phyloP scores from a whole-genome alignment of 2,329 filamentous ascomycete species.

The Diplodia scrobiculata region DNA sequence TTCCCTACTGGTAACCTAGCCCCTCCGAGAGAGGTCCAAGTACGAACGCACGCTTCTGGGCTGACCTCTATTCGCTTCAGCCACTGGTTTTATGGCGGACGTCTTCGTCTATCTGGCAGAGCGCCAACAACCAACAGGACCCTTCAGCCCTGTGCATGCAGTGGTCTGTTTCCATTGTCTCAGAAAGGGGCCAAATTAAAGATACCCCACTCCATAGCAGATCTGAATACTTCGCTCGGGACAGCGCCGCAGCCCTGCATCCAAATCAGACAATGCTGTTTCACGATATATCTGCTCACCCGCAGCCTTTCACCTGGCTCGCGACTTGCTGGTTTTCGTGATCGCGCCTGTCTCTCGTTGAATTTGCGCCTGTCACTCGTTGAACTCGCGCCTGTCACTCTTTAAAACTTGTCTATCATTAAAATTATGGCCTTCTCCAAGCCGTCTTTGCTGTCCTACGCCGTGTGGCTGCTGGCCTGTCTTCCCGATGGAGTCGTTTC shows the following conservation, averaged over 20 bases:
- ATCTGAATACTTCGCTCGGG: slow-evolving; percentile 20
- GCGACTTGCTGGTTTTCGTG: slow-evolving; percentile 32
- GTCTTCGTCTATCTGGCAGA: not conserved
- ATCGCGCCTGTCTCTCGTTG: not conserved
- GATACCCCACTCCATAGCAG: slow-evolving; percentile 21
- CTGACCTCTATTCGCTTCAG: not conserved
- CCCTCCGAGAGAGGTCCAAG: too few relatives aligned
- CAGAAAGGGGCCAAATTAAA: slow-evolving; percentile 27
- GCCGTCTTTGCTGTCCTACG: not conserved
- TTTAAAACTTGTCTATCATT: not conserved
- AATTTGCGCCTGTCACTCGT: not conserved
- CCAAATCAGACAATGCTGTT: not conserved
- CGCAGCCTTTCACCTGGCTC: slow-evolving; percentile 31
- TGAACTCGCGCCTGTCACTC: not conserved
- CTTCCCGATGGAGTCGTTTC: slow-evolving; percentile 29
- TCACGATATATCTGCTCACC: slow-evolving; percentile 17
- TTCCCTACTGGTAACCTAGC: not conserved
- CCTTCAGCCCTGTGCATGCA: slow-evolving; percentile 5
- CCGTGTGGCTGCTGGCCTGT: slow-evolving; percentile 14
- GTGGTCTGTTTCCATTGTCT: slow-evolving; percentile 14
- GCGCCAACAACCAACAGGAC: not conserved
- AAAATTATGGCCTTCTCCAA: slow-evolving; percentile 4
- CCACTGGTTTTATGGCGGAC: not conserved
- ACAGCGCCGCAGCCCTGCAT: slow-evolving; percentile 23
- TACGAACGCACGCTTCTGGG: not conserved